Evolutionary conservation across 495 filamentous ascomycete genomes (phyloP).

Genomic region (Podospora didyma): DNA sequence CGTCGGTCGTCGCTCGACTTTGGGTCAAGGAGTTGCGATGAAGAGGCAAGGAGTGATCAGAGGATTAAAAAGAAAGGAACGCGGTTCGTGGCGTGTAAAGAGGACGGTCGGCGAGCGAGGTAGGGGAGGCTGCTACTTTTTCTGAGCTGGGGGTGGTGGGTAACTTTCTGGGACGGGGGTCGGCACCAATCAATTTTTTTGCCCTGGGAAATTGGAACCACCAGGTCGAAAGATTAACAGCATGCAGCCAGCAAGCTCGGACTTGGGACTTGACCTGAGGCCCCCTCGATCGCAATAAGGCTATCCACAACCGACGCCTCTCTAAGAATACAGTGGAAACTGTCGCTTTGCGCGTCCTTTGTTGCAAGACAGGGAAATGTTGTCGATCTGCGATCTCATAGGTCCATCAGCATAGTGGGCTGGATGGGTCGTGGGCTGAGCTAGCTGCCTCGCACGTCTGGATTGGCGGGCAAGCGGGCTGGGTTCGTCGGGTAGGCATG

Average conservation of each 20-base stretch:
- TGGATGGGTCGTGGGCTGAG: not conserved
- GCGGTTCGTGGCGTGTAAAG: not conserved
- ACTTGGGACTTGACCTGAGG: not conserved
- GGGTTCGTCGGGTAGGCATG: too few relatives aligned
- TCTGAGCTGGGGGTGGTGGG: not conserved
- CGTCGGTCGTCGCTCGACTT: not conserved
- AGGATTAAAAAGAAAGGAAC: not conserved
- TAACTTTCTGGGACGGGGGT: not conserved
- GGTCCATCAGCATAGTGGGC: not conserved
- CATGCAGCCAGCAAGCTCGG: not conserved
- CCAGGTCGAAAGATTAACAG: conserved; percentile 5
- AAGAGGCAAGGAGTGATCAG: not conserved
- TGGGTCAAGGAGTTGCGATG: not conserved
- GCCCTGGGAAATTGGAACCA: conserved; percentile 25
- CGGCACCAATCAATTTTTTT: conserved; percentile 17
- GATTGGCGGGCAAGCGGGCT: too few relatives aligned
- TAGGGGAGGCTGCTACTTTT: not conserved
- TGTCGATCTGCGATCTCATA: not conserved
- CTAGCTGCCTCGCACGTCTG: too few relatives aligned
- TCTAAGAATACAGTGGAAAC: too few relatives aligned
- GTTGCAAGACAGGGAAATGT: not conserved
- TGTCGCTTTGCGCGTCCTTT: too few relatives aligned
- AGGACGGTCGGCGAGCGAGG: not conserved
- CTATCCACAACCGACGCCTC: too few relatives aligned
- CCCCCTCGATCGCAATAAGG: not conserved